Base-by-base conservation (phyloP, 768 basidiomycete genomes). In the Exsudoporus frostii region DNA sequence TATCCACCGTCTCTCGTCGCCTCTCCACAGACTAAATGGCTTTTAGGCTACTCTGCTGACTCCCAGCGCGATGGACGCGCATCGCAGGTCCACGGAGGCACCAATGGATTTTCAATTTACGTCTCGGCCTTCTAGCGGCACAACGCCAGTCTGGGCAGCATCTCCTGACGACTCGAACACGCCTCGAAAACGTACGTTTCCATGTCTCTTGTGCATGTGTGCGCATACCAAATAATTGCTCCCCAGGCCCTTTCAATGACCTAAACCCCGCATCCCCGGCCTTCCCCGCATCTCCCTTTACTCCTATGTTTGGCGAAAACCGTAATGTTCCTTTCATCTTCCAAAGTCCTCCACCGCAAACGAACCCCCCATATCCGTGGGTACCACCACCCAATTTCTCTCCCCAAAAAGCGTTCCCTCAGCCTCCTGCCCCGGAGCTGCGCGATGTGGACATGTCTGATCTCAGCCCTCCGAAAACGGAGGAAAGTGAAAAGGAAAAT, bases 71-170 rank as follows among this genome's bases (percentile, higher is more conserved):
- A 70, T 70, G 69, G 59, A 63, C 55, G 38, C 51, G 56, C 68
- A 55, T 22, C 56, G 51, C 50, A 79, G 86, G 61, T 87, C 86
- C 13, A 88, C 75, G 45, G 91, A 92, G 65, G 88, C 86, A 4
- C 91, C 91, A 5, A 93, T 93, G 91, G 90, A 93, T 70, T 93
- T 84, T 70, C 83, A 92, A 66, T 92, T 85, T 74, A 92, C 90
- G 9, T 82, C 84, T 59, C 79, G 89, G 24, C 78, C 81, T 15
- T 79, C 67, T 55, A 75, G 65, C 50, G 66, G 70, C 34, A 71
- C 76, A 51, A 81, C 75, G 64, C 82, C 85, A 2, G 80, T 77
- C 3, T 89, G 87, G 88, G 79, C 78, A 24, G 17, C 65, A 17
- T 52, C 64, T 22, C 50, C 56, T 20, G 78, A 81, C 24, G 78